Conservation (phyloP, 1,139 yeast genomes). For the Scheffersomyces cryptocercus region DNA sequence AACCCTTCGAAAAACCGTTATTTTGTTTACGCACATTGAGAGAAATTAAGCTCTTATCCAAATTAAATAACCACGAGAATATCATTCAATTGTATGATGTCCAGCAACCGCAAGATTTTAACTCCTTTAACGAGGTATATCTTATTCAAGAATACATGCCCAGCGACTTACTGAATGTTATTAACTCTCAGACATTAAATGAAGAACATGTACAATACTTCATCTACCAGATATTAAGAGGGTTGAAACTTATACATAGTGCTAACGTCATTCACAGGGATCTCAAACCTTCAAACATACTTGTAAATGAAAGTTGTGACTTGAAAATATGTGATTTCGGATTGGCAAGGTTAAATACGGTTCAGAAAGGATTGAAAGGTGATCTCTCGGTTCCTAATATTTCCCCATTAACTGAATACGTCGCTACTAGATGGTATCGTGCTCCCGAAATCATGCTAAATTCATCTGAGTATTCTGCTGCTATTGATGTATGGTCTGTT, state of each 20-base stretch:
- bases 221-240: conserved; percentile 85
- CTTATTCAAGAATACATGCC: conserved; percentile 74
- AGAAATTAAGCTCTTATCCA: conserved; percentile 37
- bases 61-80: conserved; percentile 42
- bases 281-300: conserved; percentile 87
- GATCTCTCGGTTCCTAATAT: conserved; percentile 20
- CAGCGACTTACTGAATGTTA: conserved; percentile 62
- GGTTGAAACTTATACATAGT: conserved; percentile 91
- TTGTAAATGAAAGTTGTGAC: conserved; percentile 94
- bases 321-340: conserved; percentile 96
- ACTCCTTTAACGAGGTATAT: conserved; percentile 62
- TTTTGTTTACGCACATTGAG: conserved; percentile 44
- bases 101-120: conserved; percentile 35
- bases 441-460: conserved; percentile 80
- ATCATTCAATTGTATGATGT: conserved; percentile 40
- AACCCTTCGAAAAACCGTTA: conserved; percentile 39
- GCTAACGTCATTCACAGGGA: conserved; percentile 98
- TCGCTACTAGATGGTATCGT: conserved; percentile 79
- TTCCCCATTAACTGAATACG: conserved; percentile 66
- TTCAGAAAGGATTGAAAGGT: conserved; percentile 19
- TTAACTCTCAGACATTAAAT: conserved; percentile 50
- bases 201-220: conserved; percentile 73
- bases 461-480: conserved; percentile 66
- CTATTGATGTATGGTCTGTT: conserved; percentile 78
- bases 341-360: conserved; percentile 43